Conservation (phyloP, 225 moss, liverwort and hornwort species). For the Takakia lepidozioides region DNA sequence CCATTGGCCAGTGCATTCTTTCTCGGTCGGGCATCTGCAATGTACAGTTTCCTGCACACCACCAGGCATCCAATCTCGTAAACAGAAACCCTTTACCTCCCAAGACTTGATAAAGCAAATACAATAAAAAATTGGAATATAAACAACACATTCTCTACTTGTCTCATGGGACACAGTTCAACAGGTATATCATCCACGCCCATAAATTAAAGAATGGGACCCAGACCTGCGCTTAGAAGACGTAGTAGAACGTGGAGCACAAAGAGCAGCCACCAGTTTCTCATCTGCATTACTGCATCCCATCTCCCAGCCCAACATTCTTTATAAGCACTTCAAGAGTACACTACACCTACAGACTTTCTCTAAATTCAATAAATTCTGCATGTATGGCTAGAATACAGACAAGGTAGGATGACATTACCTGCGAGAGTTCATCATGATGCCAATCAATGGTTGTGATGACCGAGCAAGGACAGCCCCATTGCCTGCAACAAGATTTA, state of each 20-base stretch:
- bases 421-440: conserved; percentile 94
- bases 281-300: conserved; percentile 84
- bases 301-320: too few relatives aligned
- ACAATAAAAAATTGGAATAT: not conserved
- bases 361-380: too few relatives aligned
- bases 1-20: conserved; percentile 95
- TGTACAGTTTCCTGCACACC: conserved; percentile 73
- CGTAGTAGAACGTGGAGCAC: conserved; percentile 37
- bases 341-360: too few relatives aligned
- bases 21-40: conserved; percentile 97
- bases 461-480: conserved; percentile 97
- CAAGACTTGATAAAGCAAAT: not conserved
- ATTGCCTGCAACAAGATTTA: conserved; percentile 64
- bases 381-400: too few relatives aligned
- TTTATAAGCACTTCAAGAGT: too few relatives aligned
- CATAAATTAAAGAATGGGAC: too few relatives aligned
- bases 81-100: not conserved
- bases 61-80: not conserved
- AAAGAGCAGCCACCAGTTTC: conserved; percentile 82
- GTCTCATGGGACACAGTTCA: conserved; percentile 4
- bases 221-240: conserved; percentile 64
- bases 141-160: not conserved
- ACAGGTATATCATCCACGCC: conserved; percentile 2
- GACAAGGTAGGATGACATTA: too few relatives aligned
- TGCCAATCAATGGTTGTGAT: conserved; percentile 83